Evolutionary conservation across 2,329 filamentous ascomycete genomes (phyloP).

Genomic region (Tetracladium maxilliforme): DNA sequence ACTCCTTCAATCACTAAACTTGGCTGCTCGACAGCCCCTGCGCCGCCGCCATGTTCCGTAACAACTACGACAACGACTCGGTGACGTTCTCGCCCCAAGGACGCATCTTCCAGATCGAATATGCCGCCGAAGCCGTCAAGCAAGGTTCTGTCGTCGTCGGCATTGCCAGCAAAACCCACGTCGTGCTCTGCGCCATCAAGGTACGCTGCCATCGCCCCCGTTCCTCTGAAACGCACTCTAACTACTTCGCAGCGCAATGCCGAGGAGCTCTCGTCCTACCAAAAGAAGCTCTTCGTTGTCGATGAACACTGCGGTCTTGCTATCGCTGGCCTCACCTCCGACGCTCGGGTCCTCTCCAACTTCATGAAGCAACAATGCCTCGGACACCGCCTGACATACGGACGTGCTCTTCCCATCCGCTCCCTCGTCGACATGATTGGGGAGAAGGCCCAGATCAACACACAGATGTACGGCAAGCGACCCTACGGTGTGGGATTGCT

Average conservation of each 20-base stretch:
- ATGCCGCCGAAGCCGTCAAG: constrained; percentile 97
- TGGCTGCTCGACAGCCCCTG: no score
- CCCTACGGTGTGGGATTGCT: constrained; percentile 92
- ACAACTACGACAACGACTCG: constrained; percentile 99
- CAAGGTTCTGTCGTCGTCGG: constrained; percentile 97
- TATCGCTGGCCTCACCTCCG: constrained; percentile 91
- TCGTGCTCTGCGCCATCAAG: constrained; percentile 92
- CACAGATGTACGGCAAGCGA: constrained; percentile 90
- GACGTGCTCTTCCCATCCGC: constrained; percentile 79
- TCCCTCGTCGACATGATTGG: constrained; percentile 85
- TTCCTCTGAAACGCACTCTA: constrained; percentile 3
- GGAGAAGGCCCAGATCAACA: constrained; percentile 94
- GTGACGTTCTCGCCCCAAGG: constrained; percentile 99
- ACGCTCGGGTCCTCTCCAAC: constrained; percentile 97
- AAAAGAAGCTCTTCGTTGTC: constrained; percentile 97
- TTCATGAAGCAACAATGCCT: constrained; percentile 99
- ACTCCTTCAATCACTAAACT: no score
- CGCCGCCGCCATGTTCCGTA: constrained; percentile 99
- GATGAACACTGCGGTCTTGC: constrained; percentile 92
- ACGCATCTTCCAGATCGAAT: constrained; percentile 99
- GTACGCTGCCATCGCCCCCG: constrained; percentile 27
- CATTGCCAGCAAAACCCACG: constrained; percentile 94
- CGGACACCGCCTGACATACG: constrained; percentile 88
- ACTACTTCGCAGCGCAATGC: constrained; percentile 63
- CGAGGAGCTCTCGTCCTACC: constrained; percentile 98